A percentile compares a stretch with the other conserved stretches of the same genome.
Conservation (phyloP, 768 basidiomycete genomes). For the Phanerochaete carnosa region DNA sequence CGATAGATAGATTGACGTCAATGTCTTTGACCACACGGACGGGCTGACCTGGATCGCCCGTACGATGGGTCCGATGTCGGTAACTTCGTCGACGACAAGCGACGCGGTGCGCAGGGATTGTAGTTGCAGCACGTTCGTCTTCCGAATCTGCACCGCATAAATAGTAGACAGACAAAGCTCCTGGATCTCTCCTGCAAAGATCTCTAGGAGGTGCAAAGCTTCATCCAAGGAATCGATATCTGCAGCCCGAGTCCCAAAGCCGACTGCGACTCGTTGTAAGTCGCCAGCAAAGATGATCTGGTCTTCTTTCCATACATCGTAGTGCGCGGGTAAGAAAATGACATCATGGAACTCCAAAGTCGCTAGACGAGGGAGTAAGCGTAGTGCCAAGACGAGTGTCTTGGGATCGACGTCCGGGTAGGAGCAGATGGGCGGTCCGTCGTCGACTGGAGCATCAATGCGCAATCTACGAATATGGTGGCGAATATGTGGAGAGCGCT, state of each 20-base stretch:
- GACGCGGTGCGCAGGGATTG: background rate
- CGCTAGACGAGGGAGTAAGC: background rate
- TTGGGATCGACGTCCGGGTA: background rate
- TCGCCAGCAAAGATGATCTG: background rate
- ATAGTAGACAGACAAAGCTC: constrained; percentile 1
- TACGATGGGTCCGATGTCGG: constrained; percentile 1
- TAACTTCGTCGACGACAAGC: constrained; percentile 1
- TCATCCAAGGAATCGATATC: constrained; percentile 6
- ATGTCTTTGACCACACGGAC: background rate
- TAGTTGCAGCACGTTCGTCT: background rate
- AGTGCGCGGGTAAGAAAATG: background rate
- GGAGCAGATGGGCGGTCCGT: background rate
- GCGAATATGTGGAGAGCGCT: background rate
- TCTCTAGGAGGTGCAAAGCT: background rate
- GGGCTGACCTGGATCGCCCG: background rate
- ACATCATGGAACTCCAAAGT: background rate
- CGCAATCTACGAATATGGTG: background rate
- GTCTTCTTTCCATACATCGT: background rate
- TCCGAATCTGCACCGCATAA: background rate
- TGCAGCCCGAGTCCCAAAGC: background rate
- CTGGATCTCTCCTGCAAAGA: background rate
- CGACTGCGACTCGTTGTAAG: background rate
- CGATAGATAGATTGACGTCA: background rate
- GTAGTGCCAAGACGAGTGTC: background rate
- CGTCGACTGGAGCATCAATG: background rate